phyloP scores from a whole-genome alignment of 371 early-diverging fungal species.

The Syncephalastrum sp. region DNA sequence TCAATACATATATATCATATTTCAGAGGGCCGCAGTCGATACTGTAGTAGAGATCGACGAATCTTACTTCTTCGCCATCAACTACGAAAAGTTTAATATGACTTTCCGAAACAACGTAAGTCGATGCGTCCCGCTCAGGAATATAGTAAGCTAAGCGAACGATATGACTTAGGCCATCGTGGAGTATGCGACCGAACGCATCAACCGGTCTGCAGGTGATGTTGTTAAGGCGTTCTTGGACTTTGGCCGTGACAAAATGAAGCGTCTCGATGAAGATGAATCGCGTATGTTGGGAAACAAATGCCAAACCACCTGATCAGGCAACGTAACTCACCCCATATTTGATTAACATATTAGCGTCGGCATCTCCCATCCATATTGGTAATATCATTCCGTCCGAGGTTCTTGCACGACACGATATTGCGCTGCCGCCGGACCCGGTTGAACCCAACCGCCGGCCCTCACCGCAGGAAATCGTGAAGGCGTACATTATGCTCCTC shows the following conservation, averaged over 20 bases:
- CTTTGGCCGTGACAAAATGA: constrained; percentile 43
- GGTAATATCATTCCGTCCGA: constrained; percentile 54
- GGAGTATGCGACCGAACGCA: constrained; percentile 57
- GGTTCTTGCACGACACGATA: constrained; percentile 43
- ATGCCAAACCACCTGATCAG: not conserved
- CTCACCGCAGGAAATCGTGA: constrained; percentile 45
- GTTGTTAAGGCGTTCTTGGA: constrained; percentile 62
- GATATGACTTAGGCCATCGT: constrained; percentile 48
- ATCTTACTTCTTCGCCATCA: constrained; percentile 65
- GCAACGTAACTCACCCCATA: not conserved
- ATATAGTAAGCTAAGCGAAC: constrained; percentile 7
- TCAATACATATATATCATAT: not conserved
- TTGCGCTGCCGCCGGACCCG: constrained; percentile 55
- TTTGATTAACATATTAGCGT: constrained; percentile 21
- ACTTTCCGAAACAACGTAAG: constrained; percentile 71
- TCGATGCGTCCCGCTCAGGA: not conserved
- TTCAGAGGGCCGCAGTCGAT: constrained; percentile 18
- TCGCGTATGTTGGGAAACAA: constrained; percentile 46
- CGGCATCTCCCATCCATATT: constrained; percentile 58
- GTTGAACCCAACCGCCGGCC: constrained; percentile 44
- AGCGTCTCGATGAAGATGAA: constrained; percentile 46
- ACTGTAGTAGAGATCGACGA: constrained; percentile 54
- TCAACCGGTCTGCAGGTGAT: constrained; percentile 70
- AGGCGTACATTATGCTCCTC: constrained; percentile 68
- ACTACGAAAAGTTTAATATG: constrained; percentile 77